Base-by-base conservation (phyloP, 306 rosid genomes). In the Cicer pinnatifidum region DNA sequence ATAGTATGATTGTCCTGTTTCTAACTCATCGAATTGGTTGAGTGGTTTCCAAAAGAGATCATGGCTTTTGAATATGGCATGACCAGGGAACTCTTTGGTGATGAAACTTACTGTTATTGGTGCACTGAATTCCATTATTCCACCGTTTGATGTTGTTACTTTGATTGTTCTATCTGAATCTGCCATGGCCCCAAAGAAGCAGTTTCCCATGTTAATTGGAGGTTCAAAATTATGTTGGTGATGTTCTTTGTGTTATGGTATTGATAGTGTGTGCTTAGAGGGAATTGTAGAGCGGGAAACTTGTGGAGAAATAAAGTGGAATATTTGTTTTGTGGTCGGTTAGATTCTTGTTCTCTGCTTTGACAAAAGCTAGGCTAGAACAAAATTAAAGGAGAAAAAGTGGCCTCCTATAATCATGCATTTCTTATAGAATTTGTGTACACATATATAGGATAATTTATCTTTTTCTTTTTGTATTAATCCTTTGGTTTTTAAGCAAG, bases 21-120 rank as follows among this genome's bases (percentile, higher is more conserved):
- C 65, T 5, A 92, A 81, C 19, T 85, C 94, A 12, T 92, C 85
- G 1, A 69, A 65, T 33, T 68, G 81, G 10, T 82, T 66, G 1
- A 92, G 85, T 1, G 97, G 94, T 7, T 88, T 88, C 96, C 96
- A 90, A 53, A 90, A 92, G 1, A 92, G 91, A 43, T 90, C 97
- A 5, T 84, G 90, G 78, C 84, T 84, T 56, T 82, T 80, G 92
- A 90, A 92, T 23, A 92, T 81, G 53, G 85, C 91, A 20, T 90
- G 88, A 4, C 86, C 86, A 0, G 92, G 96, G 54, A 90, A 90
- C 75, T 92, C 94, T 0, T 48, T 78, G 37, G 94, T 82, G 88
- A 92, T 85, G 79, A 68, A 84, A 9, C 82, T 84, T 1, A 80
- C 97, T 0, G 88, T 84, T 1, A 88, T 67, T 0, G 97, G 96